Evolutionary conservation across 306 rosid genomes (phyloP), one percentile per base, ranked within the genome.

Genomic region (Ochetophila trinervis): DNA sequence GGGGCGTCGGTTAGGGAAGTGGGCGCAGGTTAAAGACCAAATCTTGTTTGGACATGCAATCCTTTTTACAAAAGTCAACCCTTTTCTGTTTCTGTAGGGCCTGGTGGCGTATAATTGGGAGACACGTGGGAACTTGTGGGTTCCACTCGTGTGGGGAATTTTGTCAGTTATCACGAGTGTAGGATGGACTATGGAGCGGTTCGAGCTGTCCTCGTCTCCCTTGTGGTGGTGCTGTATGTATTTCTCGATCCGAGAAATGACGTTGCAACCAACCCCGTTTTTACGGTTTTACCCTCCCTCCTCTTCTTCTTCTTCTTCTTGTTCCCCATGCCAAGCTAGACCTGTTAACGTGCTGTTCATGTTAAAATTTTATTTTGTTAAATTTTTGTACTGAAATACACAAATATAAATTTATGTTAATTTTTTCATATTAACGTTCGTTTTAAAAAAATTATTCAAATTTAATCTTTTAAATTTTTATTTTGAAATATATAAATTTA

Each of bases 1-100:
- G 65, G 67, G 81, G 66, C 71, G 82, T 82, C 86, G 82, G 60
- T 65, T 77, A 67, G 83, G 62, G 34, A 35, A 60, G 71, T 50
- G 67, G 77, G 71, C 15, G 67, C 60, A 53, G 71, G 74, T 70
- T 65, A 14, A 59, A 20, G 40, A 72, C 67, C 74, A 47, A 53
- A 60, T 49, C 62, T 74, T 45, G 68, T 49, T 57, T 36, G 68
- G 63, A 63, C 18, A 22, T 40, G 59, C 18, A 2, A 2, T 7
- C 18, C 15, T 40, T 40, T 37, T 6, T 5, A 9, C 62, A 49
- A 68, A 76, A 76, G 87, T 85, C 87, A 85, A 79, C 87, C 70
- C 57, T 15, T 57, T 37, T 57, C 8, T 9, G 40, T 34, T 6
- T 6, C 14, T 1, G 24, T 15, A 52, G 63, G 61, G 18, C 70